phyloP scores from a whole-genome alignment of 108 stramenopile genomes.

The Stephanodiscus triporus region DNA sequence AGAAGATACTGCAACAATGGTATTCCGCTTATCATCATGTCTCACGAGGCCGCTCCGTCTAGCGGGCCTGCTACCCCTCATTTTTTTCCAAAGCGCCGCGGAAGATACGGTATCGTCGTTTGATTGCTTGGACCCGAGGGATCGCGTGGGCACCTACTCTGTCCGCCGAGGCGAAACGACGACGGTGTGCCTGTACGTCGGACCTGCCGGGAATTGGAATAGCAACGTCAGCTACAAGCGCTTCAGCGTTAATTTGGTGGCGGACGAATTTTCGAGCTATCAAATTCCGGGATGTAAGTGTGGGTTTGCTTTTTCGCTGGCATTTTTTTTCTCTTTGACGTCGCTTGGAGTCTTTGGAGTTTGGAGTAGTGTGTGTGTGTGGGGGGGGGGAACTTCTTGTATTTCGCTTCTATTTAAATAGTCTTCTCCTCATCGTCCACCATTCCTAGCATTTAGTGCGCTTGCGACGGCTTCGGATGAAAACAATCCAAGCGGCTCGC shows the following conservation, averaged over 20 bases:
- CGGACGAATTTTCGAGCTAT: constrained; percentile 51
- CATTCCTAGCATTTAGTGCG: constrained; percentile 25
- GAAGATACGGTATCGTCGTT: constrained; percentile 2
- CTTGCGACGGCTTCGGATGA: constrained; percentile 11
- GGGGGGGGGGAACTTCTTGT: background rate
- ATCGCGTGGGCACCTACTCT: constrained; percentile 14
- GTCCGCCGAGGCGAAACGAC: constrained; percentile 37
- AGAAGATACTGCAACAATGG: background rate
- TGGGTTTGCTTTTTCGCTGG: background rate
- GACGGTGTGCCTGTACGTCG: constrained; percentile 45
- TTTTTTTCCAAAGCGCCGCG: background rate
- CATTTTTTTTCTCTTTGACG: background rate
- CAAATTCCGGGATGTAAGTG: constrained; percentile 44
- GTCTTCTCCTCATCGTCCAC: background rate
- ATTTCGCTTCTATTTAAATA: background rate
- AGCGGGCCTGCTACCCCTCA: background rate
- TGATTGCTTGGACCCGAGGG: constrained; percentile 32
- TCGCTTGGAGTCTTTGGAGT: too few species aligned
- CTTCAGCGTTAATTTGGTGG: constrained; percentile 36
- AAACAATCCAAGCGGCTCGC: constrained; percentile 19
- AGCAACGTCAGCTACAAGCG: constrained; percentile 36
- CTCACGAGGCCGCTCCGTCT: background rate
- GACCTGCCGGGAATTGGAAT: constrained; percentile 46
- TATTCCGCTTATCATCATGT: background rate
- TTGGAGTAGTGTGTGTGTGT: too few species aligned